Evolutionary conservation across 345 rosid genomes (phyloP).

Genomic region (Hibiscus mutabilis): DNA sequence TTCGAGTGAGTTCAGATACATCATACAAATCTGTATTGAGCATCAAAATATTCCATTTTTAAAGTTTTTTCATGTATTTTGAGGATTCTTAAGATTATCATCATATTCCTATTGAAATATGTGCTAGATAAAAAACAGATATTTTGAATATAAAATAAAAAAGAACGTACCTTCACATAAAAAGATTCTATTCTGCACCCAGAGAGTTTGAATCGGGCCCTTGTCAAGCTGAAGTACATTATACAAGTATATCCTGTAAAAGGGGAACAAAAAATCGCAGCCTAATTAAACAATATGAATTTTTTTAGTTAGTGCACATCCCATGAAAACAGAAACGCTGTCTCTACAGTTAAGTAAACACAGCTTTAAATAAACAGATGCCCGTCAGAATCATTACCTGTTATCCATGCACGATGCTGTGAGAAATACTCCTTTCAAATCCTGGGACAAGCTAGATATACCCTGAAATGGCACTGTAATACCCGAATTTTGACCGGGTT

Average conservation of each 20-base stretch:
- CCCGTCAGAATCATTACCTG: constrained; percentile 33
- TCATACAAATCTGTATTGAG: neutral
- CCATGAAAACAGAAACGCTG: neutral
- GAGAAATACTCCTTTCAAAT: constrained; percentile 60
- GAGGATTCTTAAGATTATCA: neutral
- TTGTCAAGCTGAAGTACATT: constrained; percentile 68
- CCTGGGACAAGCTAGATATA: constrained; percentile 81
- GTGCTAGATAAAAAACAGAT: neutral
- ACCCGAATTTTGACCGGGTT: too few relatives aligned
- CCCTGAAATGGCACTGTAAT: constrained; percentile 69
- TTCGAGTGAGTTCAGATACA: neutral
- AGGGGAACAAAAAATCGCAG: neutral
- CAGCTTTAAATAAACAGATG: neutral
- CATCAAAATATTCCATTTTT: neutral
- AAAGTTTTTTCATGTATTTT: neutral
- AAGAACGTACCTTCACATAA: constrained; percentile 60
- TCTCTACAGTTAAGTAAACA: neutral
- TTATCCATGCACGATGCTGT: constrained; percentile 93
- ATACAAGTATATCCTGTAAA: constrained; percentile 66
- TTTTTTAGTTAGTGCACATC: neutral
- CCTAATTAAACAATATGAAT: neutral
- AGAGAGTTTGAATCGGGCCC: constrained; percentile 56
- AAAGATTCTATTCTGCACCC: constrained; percentile 79
- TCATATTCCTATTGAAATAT: too few relatives aligned
- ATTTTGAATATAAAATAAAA: neutral